These are phyloP conservation scores for Mycena polygramma DNA, from an alignment of 768 basidiomycete genomes.

Conservation along the genomic window DNA sequence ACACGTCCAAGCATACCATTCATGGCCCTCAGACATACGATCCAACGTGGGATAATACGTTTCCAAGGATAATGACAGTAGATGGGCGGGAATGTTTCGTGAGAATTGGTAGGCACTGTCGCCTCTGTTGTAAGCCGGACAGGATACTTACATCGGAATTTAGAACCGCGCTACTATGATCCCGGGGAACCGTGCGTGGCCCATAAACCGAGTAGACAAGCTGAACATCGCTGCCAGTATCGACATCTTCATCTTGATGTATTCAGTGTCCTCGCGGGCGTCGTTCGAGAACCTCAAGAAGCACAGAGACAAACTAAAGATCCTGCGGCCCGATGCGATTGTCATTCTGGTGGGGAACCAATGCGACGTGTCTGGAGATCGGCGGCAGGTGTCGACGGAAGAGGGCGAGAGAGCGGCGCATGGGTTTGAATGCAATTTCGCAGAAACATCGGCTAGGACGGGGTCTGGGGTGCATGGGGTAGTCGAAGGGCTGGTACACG, in stretches of 20 bases:
- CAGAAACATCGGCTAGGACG: slow-evolving; percentile 2
- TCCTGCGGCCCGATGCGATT: no score
- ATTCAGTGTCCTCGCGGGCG: background rate
- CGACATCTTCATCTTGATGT: background rate
- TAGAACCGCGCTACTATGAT: background rate
- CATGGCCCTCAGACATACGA: background rate
- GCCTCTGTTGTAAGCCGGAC: background rate
- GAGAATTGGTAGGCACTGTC: background rate
- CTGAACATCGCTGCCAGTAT: background rate
- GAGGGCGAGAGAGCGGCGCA: background rate
- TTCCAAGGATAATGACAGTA: background rate
- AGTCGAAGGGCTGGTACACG: background rate
- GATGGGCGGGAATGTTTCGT: background rate
- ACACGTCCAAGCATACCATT: no score
- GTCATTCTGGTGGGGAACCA: background rate
- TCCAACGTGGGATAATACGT: background rate
- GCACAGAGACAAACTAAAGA: background rate
- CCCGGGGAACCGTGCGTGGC: background rate
- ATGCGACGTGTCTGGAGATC: background rate
- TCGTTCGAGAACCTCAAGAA: background rate
- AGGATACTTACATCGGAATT: no score
- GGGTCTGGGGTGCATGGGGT: background rate
- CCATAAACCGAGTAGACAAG: background rate
- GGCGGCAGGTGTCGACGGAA: slow-evolving; percentile 6
- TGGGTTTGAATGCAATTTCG: background rate